phyloP scores from a whole-genome alignment of 345 rosid species.

The Zanthoxylum bungeanum region DNA sequence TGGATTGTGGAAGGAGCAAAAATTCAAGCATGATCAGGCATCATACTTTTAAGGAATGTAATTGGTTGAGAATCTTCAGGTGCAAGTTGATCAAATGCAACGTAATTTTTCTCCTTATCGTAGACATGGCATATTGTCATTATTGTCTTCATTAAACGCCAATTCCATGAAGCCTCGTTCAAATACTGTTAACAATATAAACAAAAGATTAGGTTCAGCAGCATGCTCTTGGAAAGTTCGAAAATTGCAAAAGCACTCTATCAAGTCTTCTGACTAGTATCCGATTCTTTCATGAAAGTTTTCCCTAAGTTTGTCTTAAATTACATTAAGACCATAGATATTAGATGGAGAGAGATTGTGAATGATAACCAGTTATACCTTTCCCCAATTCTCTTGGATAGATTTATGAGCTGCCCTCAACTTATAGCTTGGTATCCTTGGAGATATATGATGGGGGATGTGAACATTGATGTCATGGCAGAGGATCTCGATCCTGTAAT shows the following conservation, averaged over 20 bases:
- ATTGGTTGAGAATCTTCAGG: constrained; percentile 71
- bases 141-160: constrained; percentile 95
- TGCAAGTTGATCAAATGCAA: constrained; percentile 65
- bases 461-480: constrained; percentile 90
- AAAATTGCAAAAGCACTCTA: not conserved
- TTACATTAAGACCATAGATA: not conserved
- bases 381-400: constrained; percentile 89
- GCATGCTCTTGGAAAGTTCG: not conserved
- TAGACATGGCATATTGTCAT: constrained; percentile 88
- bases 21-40: constrained; percentile 64
- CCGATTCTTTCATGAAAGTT: not conserved
- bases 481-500: constrained; percentile 79
- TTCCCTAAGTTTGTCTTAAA: not conserved
- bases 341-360: not conserved
- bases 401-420: constrained; percentile 71
- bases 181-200: constrained; percentile 54
- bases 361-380: constrained; percentile 38
- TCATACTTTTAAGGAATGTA: constrained; percentile 63
- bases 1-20: constrained; percentile 8
- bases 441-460: constrained; percentile 72
- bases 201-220: not conserved
- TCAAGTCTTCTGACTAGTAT: not conserved
- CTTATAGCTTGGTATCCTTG: constrained; percentile 88
- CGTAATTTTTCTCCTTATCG: constrained; percentile 58
- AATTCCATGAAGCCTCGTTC: constrained; percentile 82